Conservation (phyloP, 306 rosid genomes). For the Malus asiatica region DNA sequence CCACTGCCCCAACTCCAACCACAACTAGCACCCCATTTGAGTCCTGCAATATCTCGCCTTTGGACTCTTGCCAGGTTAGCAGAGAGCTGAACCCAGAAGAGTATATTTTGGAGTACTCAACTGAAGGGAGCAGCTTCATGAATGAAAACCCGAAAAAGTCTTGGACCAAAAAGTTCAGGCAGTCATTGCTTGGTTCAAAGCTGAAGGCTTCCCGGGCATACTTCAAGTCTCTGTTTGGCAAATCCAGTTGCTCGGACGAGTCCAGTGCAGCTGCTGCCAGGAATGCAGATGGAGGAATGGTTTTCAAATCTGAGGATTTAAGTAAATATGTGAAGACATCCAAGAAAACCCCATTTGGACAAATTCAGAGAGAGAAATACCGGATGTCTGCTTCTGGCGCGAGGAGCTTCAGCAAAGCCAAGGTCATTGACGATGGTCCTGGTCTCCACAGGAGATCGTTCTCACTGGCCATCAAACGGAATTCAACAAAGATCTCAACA, state of each 20-base stretch:
- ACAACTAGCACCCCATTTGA: constrained; percentile 67
- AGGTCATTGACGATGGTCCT: constrained; percentile 27
- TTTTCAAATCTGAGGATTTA: constrained; percentile 46
- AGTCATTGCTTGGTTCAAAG: constrained; percentile 63
- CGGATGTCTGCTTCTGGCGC: constrained; percentile 27
- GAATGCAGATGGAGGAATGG: constrained; percentile 64
- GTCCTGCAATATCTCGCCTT: constrained; percentile 81
- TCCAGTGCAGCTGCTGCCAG: constrained; percentile 53
- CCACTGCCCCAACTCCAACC: constrained; percentile 60
- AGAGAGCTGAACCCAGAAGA: constrained; percentile 61
- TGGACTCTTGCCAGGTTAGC: constrained; percentile 67
- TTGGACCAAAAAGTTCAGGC: constrained; percentile 74
- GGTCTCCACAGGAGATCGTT: constrained; percentile 73
- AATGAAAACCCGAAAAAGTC: constrained; percentile 50
- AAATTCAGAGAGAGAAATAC: constrained; percentile 46
- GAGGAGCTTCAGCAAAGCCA: constrained; percentile 34
- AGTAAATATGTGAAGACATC: constrained; percentile 31
- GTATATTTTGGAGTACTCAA: constrained; percentile 35
- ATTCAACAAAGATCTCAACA: constrained; percentile 42
- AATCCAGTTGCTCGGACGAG: constrained; percentile 75
- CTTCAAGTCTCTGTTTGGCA: constrained; percentile 71
- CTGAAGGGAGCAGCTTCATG: constrained; percentile 22
- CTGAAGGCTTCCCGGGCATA: constrained; percentile 85
- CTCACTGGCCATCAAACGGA: constrained; percentile 56
- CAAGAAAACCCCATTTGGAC: constrained; percentile 55